These are phyloP conservation scores for Ganoderma meredithae DNA, from an alignment of 1,284 basidiomycete genomes.

Conservation along the genomic window DNA sequence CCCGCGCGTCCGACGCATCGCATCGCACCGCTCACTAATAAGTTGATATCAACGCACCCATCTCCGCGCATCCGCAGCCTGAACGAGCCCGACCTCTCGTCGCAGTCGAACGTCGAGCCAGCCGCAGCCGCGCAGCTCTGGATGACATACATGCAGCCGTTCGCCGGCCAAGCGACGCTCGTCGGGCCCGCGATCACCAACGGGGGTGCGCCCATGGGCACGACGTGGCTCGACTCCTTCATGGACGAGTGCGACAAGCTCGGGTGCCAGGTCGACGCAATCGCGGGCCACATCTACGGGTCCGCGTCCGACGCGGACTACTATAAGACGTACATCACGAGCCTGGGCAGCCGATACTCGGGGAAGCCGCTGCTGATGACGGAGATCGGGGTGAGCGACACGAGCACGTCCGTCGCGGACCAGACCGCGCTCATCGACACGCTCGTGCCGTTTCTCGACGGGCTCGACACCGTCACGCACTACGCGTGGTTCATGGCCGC, in stretches of 20 bases:
- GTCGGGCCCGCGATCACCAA: slow-evolving; percentile 45
- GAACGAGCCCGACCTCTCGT: slow-evolving; percentile 44
- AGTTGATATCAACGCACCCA: neutral
- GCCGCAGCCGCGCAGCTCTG: slow-evolving; percentile 39
- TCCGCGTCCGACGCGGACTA: slow-evolving; percentile 42
- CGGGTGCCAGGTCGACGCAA: slow-evolving; percentile 42
- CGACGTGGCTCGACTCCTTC: slow-evolving; percentile 43
- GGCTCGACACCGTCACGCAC: slow-evolving; percentile 35
- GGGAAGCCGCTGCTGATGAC: slow-evolving; percentile 41
- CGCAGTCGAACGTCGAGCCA: slow-evolving; percentile 43
- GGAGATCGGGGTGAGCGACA: slow-evolving; percentile 45
- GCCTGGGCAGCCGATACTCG: slow-evolving; percentile 37
- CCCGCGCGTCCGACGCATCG: neutral
- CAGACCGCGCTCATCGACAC: slow-evolving; percentile 39
- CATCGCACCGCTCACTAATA: neutral
- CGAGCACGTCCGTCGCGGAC: slow-evolving; percentile 35
- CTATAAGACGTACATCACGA: slow-evolving; percentile 44
- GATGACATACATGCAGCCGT: slow-evolving; percentile 44
- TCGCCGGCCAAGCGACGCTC: slow-evolving; percentile 44
- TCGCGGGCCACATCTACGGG: slow-evolving; percentile 46
- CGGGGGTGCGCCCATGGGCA: slow-evolving; percentile 43
- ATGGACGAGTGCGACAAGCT: slow-evolving; percentile 38
- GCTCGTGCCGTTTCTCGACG: slow-evolving; percentile 43
- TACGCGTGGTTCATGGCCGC: slow-evolving; percentile 44
- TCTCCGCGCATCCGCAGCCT: slow-evolving; percentile 32